Conservation (phyloP, 257 asterid species). For the Euphrasia confusa region DNA sequence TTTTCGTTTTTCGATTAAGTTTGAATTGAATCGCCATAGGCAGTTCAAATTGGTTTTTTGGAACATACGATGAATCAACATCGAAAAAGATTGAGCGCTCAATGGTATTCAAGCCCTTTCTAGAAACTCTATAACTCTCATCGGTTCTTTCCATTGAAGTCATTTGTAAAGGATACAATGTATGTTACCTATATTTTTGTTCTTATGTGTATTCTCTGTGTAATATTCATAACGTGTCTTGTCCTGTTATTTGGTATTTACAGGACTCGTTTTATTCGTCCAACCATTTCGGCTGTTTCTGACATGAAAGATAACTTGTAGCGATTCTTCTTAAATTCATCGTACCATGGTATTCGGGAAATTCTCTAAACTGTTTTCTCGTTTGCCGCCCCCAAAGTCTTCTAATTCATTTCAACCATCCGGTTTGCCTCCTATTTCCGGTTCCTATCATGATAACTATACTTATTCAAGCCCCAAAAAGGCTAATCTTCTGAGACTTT, state of each 20-base stretch:
- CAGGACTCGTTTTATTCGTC: constrained; percentile 22
- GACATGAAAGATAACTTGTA: constrained; percentile 17
- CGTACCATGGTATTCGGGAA: constrained; percentile 56
- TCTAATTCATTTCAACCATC: constrained; percentile 41
- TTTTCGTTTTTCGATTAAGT: no score
- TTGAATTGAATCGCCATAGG: no score
- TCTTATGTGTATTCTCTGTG: constrained; percentile 12
- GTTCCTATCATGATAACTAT: constrained; percentile 42
- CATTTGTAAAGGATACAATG: neutral
- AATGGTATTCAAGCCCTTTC: neutral
- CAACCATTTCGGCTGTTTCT: constrained; percentile 12
- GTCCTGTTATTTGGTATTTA: constrained; percentile 22
- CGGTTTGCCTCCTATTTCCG: constrained; percentile 68
- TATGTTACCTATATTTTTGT: constrained; percentile 8
- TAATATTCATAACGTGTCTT: neutral
- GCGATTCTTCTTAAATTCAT: constrained; percentile 18
- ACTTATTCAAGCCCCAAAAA: constrained; percentile 40
- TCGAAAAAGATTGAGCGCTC: neutral
- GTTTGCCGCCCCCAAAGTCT: constrained; percentile 43
- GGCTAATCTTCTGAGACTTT: constrained; percentile 44
- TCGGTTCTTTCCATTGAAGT: neutral
- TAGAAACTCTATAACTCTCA: neutral
- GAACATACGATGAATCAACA: no score
- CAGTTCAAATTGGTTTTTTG: no score
- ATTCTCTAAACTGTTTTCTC: constrained; percentile 55